Conservation (phyloP, 805 yeast species). For the Limtongozyma cylindracea region DNA sequence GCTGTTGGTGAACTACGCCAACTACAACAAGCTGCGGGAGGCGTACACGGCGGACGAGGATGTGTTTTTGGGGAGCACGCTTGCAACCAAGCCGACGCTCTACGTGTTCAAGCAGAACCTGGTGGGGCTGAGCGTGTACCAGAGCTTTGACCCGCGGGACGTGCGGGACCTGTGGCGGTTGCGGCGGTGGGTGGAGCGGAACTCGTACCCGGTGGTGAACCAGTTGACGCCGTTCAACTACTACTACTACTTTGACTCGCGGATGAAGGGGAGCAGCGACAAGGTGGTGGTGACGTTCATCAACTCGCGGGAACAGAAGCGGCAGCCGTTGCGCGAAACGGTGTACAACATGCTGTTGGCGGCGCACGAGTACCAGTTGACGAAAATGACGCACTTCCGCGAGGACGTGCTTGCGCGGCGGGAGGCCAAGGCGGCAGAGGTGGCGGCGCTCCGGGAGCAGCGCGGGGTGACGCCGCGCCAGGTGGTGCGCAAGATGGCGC, state of each 20-base stretch:
- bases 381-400: too few species aligned
- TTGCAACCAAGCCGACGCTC: constrained; percentile 37
- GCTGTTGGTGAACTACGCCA: constrained; percentile 15
- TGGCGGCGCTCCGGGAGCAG: too few species aligned
- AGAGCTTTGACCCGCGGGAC: constrained; percentile 39
- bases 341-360: constrained; percentile 14
- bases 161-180: constrained; percentile 23
- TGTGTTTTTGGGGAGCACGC: constrained; percentile 20
- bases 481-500: too few species aligned
- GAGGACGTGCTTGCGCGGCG: too few species aligned
- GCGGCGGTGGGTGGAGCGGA: constrained; percentile 19
- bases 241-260: constrained; percentile 10
- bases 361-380: constrained; percentile 26
- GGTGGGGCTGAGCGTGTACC: constrained; percentile 23
- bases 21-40: constrained; percentile 11
- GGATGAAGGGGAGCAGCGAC: constrained; percentile 5
- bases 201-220: constrained; percentile 23
- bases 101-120: constrained; percentile 33
- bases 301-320: constrained; percentile 14
- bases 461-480: too few species aligned
- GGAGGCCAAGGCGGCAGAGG: too few species aligned
- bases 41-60: constrained; percentile 15
- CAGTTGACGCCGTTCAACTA: constrained; percentile 19
- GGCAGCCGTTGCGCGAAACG: too few species aligned
- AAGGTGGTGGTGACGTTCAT: constrained; percentile 25